phyloP scores from a whole-genome alignment of 2,329 filamentous ascomycete genomes.

The Botrytis elliptica region DNA sequence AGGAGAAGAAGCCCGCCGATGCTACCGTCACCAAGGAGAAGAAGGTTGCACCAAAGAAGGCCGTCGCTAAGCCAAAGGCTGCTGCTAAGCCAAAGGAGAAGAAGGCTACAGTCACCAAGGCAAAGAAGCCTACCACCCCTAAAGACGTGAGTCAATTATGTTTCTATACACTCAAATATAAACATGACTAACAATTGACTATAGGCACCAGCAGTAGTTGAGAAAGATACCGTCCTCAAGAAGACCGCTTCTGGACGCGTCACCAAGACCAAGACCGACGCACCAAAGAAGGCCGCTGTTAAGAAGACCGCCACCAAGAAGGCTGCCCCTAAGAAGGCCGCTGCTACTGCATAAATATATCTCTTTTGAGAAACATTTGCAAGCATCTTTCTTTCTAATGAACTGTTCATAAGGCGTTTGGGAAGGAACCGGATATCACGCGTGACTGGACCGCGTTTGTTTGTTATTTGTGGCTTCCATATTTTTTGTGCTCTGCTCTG shows the following conservation, averaged over 20 bases:
- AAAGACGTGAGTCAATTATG: slow-evolving; percentile 35
- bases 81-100: slow-evolving; percentile 33
- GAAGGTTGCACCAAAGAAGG: slow-evolving; percentile 8
- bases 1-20: slow-evolving; percentile 32
- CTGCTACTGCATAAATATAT: slow-evolving; percentile 2
- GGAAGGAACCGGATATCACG: background rate
- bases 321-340: slow-evolving; percentile 35
- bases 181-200: slow-evolving; percentile 29
- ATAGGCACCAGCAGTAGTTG: slow-evolving; percentile 63
- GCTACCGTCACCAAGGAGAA: slow-evolving; percentile 32
- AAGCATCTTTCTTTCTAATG: background rate
- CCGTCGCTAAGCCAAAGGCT: slow-evolving; percentile 40
- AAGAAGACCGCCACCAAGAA: slow-evolving; percentile 34
- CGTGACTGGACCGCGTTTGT: slow-evolving; percentile 8
- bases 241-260: slow-evolving; percentile 74
- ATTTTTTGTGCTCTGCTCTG: slow-evolving; percentile 28
- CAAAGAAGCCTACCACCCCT: slow-evolving; percentile 35
- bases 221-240: slow-evolving; percentile 59
- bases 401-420: slow-evolving; percentile 12
- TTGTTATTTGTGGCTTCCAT: slow-evolving; percentile 28
- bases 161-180: no score
- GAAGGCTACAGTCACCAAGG: slow-evolving; percentile 22
- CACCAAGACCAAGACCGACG: slow-evolving; percentile 56
- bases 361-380: background rate
- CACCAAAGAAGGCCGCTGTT: slow-evolving; percentile 46